phyloP scores from a whole-genome alignment of 176 grass and related monocot species.

The Avena sativa region DNA sequence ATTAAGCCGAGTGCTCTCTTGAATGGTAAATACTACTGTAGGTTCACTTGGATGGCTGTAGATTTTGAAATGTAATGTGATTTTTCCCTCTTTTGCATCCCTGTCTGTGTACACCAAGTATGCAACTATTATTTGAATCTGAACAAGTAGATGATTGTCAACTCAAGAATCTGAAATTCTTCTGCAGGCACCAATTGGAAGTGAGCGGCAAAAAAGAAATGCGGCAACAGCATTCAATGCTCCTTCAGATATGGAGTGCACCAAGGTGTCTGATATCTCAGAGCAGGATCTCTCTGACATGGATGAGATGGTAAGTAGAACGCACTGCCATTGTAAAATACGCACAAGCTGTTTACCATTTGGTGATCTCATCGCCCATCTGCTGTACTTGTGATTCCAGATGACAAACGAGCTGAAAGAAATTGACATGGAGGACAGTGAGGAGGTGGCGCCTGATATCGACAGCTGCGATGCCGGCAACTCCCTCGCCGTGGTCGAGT shows the following conservation, averaged over 20 bases:
- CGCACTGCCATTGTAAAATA: neutral
- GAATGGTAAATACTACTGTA: neutral
- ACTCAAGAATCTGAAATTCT: neutral
- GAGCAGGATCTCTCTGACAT: slow-evolving; percentile 48
- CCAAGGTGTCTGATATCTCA: slow-evolving; percentile 44
- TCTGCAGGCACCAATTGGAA: slow-evolving; percentile 60
- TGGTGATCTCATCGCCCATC: slow-evolving; percentile 7
- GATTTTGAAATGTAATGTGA: slow-evolving; percentile 3
- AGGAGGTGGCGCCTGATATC: slow-evolving; percentile 70
- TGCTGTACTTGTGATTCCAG: slow-evolving; percentile 44
- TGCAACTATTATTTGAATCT: neutral
- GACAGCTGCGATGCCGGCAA: slow-evolving; percentile 72
- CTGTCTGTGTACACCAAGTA: neutral
- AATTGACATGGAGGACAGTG: slow-evolving; percentile 88
- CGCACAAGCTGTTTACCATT: neutral
- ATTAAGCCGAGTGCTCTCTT: neutral
- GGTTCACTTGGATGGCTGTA: neutral
- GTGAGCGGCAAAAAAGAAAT: slow-evolving; percentile 65
- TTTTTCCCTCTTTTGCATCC: neutral
- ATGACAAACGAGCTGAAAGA: slow-evolving; percentile 63
- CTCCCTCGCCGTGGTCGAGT: slow-evolving; percentile 84
- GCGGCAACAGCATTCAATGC: slow-evolving; percentile 42
- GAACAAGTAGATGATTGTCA: neutral
- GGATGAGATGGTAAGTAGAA: slow-evolving; percentile 59
- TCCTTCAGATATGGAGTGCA: slow-evolving; percentile 53